Evolutionary conservation across 768 basidiomycete species (phyloP), one percentile per base, ranked within the genome.

Genomic region (Cantharellus cinnabarinus): DNA sequence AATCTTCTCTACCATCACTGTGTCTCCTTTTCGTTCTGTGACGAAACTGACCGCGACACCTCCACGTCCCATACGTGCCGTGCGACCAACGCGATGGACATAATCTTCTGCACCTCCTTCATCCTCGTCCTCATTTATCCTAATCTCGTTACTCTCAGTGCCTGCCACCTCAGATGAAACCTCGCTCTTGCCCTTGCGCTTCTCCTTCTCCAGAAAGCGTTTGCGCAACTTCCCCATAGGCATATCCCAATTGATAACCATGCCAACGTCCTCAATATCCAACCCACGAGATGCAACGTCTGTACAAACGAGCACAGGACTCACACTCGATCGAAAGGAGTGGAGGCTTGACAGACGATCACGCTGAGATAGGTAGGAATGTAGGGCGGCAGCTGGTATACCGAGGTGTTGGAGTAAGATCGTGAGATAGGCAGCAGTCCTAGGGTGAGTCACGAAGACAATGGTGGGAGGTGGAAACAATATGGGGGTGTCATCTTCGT

Each of bases 191-290:
- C 44, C 44, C 29, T 10, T 10, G 29, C 10, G 44, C 29, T 10
- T 48, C 29, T 48, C 44, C 10, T 10, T 48, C 10, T 48, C 44
- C 44, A 10, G 10, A 29, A 10, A 10, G 10, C 44, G 44, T 29
- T 48, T 48, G 14, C 38, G 14, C 10, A 37, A 7, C 58, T 58
- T 77, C 67, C 83, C 82, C 7, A 77, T 75, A 10, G 95, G 95
- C 62, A 97, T 73, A 69, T 99, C 94, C 91, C 93, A 99, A 63
- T 99, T 98, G 60, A 99, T 76, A 20, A 99, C 89, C 74, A 97
- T 80, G 5, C 87, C 90, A 5, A 99, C 93, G 64, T 93, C 89
- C 62, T 89, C 89, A 59, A 98, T 94, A 71, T 98, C 95, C 60
- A 99, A 71, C 39, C 95, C 95, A 66, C 95, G 82, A 20, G 87